These are phyloP conservation scores for Curvularia hawaiiensis DNA, from an alignment of 2,329 filamentous ascomycete genomes.

Conservation along the genomic window DNA sequence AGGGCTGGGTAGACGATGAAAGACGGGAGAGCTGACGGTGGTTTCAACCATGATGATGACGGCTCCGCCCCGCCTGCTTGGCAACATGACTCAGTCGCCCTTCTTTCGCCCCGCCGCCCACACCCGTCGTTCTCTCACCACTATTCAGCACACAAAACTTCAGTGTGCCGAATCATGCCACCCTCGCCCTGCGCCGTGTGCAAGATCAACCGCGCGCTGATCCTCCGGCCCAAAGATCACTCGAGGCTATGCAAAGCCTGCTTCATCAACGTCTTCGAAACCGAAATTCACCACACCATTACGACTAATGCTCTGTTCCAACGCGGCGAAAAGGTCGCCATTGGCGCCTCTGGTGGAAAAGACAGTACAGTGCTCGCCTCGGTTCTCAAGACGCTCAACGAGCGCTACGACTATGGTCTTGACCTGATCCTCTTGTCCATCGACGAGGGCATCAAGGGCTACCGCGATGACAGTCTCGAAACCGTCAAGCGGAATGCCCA, in stretches of 20 bases:
- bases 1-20: neutral
- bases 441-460: conserved; percentile 96
- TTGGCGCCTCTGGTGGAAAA: conserved; percentile 95
- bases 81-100: conserved; percentile 12
- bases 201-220: conserved; percentile 76
- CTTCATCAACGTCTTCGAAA: conserved; percentile 86
- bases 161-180: conserved; percentile 62
- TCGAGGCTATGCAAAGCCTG: conserved; percentile 90
- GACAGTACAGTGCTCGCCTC: conserved; percentile 96
- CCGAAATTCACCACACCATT: conserved; percentile 94
- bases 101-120: conserved; percentile 3
- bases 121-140: conserved; percentile 2
- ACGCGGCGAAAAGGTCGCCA: conserved; percentile 84
- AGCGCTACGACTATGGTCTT: conserved; percentile 83
- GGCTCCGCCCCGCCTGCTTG: neutral
- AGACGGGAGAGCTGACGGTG: neutral
- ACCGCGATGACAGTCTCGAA: conserved; percentile 93
- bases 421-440: conserved; percentile 88
- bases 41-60: neutral
- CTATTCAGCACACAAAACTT: neutral
- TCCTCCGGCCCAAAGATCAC: conserved; percentile 93
- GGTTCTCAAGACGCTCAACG: conserved; percentile 92
- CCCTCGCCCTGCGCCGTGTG: conserved; percentile 79
- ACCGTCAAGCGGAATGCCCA: conserved; percentile 93
- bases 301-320: conserved; percentile 78